Base-by-base conservation (phyloP, 129 eudicot species). In the Lactuca sativa region DNA sequence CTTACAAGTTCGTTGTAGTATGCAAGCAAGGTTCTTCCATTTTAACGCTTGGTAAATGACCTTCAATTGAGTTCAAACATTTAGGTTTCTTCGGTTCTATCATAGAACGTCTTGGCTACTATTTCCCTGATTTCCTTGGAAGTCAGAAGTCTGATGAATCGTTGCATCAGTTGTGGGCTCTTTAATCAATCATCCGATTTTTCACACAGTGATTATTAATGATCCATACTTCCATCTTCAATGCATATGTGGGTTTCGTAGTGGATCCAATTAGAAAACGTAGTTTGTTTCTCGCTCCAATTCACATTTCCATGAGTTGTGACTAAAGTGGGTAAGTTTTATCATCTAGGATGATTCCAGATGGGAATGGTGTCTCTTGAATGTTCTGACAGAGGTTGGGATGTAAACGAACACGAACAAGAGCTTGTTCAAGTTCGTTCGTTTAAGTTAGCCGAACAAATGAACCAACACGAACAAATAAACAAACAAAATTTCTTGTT, bases 291-390 rank as follows among this genome's bases (percentile, higher is more conserved):
- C 68, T 57, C 1, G 70, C 70, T 18, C 64, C 70, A 49, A 73
- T 59, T 33, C 32, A 4, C 69, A 71, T 71, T 59, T 71, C 69
- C 76, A 71, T 60, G 4, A 71, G 57, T 48, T 62, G 70, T 4
- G 70, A 61, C 77, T 38, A 73, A 17, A 73, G 14, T 14, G 70
- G 70, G 15, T 34, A 73, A 62, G 51, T 73, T 7, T 18, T 62
- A 4, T 73, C 62, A 62, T 62, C 70, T 5, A 62, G 62, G 10
- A 53, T 53, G 52, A 73, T 51, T 58, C 62, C 54, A 25, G 70
- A 31, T 4, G 70, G 77, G 37, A 73, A 49, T 3, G 70, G 53
- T 18, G 69, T 30, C 11, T 64, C 56, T 41, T 64, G 70, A 9
- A 11, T 33, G 21, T 36, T 62, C 25, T 34, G 51, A 4, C 30